Evolutionary conservation across 176 grass and related monocot genomes (phyloP), one percentile per base, ranked within the genome.

Genomic region (Calamus simplicifolius): DNA sequence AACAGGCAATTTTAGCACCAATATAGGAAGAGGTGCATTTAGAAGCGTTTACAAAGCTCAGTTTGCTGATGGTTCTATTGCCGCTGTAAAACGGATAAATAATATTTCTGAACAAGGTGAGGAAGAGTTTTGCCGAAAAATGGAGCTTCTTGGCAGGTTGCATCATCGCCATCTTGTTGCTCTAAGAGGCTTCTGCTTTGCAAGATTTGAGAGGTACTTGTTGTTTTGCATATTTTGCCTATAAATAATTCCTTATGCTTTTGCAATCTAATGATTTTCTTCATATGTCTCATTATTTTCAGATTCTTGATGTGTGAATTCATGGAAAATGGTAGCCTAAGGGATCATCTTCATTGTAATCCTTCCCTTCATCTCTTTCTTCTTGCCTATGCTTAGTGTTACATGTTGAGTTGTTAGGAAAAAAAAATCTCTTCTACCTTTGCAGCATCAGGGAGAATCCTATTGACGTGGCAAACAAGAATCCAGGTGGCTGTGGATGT

Each of bases 111-210:
- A 81, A 58, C 84, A 98, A 65, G 93, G 87, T 0, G 93, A 98
- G 79, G 93, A 92, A 78, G 93, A 98, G 48, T 98, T 98, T 66
- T 92, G 93, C 49, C 54, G 73, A 52, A 87, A 98, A 82, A 98
- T 98, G 64, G 93, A 98, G 74, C 84, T 98, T 54, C 77, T 98
- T 19, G 87, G 87, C 53, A 90, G 93, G 66, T 69, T 98, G 64
- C 93, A 98, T 43, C 93, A 98, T 75, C 93, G 93, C n/a, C 87
- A 98, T 82, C 93, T 98, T 58, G 93, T 98, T 55, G 75, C 73
- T 56, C 84, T 98, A 1, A 98, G 88, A 67, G 87, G 87, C 52
- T 92, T 92, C 19, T 98, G 93, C 56, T 78, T 88, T 43, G 87
- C 88, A 69, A 85, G 74, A 69, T 84, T 75, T 67, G 87, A 98